Conservation (phyloP, 2,329 filamentous ascomycete species). For the Teratosphaeria nubilosa region DNA sequence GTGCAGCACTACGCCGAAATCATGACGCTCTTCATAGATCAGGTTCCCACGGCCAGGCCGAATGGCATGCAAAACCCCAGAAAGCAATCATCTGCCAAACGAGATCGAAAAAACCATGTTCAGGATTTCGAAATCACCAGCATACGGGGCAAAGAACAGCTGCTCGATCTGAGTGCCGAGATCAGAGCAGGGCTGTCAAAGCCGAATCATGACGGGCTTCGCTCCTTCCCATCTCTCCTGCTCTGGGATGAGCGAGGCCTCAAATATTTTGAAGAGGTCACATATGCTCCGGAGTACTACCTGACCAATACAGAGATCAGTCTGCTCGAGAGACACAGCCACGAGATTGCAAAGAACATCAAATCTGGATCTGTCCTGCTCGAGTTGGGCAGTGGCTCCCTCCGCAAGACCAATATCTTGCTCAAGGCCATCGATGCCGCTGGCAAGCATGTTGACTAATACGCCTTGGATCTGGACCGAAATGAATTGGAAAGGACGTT, state of each 20-base stretch:
- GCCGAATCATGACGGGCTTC: neutral
- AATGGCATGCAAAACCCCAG: neutral
- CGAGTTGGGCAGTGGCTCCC: conserved; percentile 1
- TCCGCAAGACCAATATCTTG: conserved; percentile 1
- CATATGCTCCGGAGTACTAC: conserved; percentile 1
- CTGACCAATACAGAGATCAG: conserved; percentile 1
- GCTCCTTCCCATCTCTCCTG: neutral
- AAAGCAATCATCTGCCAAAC: neutral
- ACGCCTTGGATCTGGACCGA: neutral
- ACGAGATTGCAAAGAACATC: neutral
- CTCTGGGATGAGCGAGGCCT: conserved; percentile 2
- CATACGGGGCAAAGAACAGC: neutral
- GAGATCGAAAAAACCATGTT: neutral
- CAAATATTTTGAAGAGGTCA: conserved; percentile 1
- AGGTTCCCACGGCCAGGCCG: neutral
- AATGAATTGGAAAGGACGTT: neutral
- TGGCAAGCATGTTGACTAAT: neutral
- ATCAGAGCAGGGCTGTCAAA: neutral
- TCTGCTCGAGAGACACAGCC: neutral
- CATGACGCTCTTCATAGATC: neutral
- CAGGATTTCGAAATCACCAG: neutral
- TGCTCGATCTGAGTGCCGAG: neutral
- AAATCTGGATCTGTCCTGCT: neutral
- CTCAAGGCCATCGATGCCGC: conserved; percentile 1
- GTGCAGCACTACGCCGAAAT: neutral